Evolutionary conservation across 2,329 filamentous ascomycete genomes (phyloP), one percentile per base, ranked within the genome.

Genomic region (Achaetomium macrosporum): DNA sequence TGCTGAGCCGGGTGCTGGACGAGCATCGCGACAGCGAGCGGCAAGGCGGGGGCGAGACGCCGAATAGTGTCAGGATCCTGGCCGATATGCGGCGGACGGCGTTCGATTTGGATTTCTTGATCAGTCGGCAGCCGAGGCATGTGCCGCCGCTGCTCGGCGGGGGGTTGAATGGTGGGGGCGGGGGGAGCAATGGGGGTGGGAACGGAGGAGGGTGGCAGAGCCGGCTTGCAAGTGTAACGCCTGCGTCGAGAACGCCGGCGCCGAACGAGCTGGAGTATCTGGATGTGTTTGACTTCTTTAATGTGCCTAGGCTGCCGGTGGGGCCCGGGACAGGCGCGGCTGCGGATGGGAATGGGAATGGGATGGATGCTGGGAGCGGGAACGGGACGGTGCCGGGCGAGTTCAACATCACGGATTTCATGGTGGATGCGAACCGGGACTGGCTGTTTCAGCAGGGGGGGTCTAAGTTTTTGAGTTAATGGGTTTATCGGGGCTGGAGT

Each of bases 221-320:
- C 48, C 71, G 77, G 3, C 61, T 79, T 42, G 72, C 76, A 2
- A 79, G 75, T 60, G 70, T 74, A 19, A 84, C 83, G 0, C 82
- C 83, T 1, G 78, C 80, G 31, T 42, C 50, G 1, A 79, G 82
- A 57, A 87, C 84, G 30, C 87, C 88, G 1, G 87, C 83, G 10
- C 81, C 87, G 1, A 89, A 93, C 60, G 90, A 95, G 64, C 74
- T 96, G 3, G 91, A 95, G 66, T 95, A 95, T 65, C 74, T 96
- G 2, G 90, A 96, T 62, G 88, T 96, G 0, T 96, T 96, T 66
- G 89, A 93, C 62, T 96, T 95, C 66, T 96, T 96, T 76, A 96
- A 96, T 65, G 83, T 95, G 51, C 91, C 91, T 1, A 76, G 90
- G 16, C 72, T 96, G 20, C 78, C 81, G 0, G 69, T 78, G 19